A percentile compares a stretch with the other conserved stretches of the same genome.
Evolutionary conservation across 2,329 filamentous ascomycete genomes (phyloP).

Genomic region (Tolypocladium cylindrosporum): DNA sequence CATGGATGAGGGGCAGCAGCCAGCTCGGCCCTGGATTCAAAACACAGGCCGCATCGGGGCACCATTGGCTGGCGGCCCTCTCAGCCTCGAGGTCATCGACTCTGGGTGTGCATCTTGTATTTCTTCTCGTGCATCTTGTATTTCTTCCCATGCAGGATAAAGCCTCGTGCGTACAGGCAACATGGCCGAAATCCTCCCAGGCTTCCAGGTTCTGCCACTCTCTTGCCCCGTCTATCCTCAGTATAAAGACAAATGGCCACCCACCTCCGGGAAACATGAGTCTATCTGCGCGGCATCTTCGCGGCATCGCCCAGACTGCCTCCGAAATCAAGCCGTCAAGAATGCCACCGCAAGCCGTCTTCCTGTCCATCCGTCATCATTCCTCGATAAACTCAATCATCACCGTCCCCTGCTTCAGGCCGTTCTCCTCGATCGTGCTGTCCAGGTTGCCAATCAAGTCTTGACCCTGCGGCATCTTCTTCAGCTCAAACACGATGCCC

Average conservation of each 20-base stretch:
- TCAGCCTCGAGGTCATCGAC: not conserved
- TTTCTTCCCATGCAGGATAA: not conserved
- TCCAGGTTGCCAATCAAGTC: conserved; percentile 73
- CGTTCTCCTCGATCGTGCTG: conserved; percentile 66
- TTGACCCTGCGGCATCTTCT: conserved; percentile 65
- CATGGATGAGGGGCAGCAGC: not conserved
- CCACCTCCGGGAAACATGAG: not conserved
- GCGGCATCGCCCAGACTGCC: not conserved
- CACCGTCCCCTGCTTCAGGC: conserved; percentile 84
- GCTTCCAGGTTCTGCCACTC: not conserved
- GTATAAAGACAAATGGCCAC: not conserved
- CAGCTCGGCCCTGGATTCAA: not conserved
- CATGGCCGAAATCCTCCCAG: not conserved
- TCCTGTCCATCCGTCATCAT: conserved; percentile 4
- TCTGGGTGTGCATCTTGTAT: not conserved
- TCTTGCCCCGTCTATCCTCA: not conserved
- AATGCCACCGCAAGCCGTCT: not conserved
- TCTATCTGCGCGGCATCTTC: not conserved
- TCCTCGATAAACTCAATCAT: conserved; percentile 85
- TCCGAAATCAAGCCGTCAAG: not conserved
- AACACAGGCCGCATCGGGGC: not conserved
- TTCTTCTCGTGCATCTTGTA: not conserved
- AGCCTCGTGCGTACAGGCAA: not conserved
- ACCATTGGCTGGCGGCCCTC: not conserved
- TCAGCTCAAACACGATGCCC: conserved; percentile 75